Conservation (phyloP, 2,329 filamentous ascomycete species). For the Cladosporium oxysporum region DNA sequence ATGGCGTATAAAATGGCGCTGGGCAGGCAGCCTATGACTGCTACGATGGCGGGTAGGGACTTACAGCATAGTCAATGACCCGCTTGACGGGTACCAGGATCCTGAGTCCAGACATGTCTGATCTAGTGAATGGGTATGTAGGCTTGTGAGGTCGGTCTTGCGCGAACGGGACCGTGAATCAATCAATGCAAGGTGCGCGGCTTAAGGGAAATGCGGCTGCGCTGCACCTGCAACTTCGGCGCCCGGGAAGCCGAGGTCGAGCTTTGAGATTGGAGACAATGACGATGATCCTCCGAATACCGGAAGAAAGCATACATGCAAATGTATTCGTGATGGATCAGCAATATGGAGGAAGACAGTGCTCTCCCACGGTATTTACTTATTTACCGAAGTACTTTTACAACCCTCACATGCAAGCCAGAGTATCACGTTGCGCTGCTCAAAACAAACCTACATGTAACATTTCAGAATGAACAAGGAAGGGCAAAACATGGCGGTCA, state of each 20-base stretch:
- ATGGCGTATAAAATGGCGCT: conserved; percentile 6
- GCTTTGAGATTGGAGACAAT: not conserved
- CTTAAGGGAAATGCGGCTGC: conserved; percentile 3
- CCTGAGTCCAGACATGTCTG: conserved; percentile 50
- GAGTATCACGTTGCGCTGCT: not conserved
- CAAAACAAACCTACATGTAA: not conserved
- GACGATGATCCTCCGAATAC: not conserved
- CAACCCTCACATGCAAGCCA: not conserved
- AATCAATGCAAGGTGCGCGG: conserved; percentile 1
- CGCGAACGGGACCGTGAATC: not conserved
- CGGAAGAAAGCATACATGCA: not conserved
- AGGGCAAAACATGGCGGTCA: conserved; percentile 1
- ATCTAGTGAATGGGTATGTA: not conserved
- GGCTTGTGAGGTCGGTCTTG: not conserved
- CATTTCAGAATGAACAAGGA: not conserved
- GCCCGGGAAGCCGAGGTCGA: not conserved
- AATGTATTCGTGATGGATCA: not conserved
- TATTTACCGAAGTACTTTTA: not conserved
- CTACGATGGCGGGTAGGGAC: conserved; percentile 23
- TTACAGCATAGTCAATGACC: conserved; percentile 61
- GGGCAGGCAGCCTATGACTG: conserved; percentile 3
- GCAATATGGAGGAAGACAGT: not conserved
- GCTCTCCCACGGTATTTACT: not conserved
- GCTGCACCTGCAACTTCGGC: not conserved
- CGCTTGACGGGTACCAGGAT: conserved; percentile 60